Evolutionary conservation across 2,329 filamentous ascomycete species (phyloP).

Genomic region (Phyllosticta ampelicida): DNA sequence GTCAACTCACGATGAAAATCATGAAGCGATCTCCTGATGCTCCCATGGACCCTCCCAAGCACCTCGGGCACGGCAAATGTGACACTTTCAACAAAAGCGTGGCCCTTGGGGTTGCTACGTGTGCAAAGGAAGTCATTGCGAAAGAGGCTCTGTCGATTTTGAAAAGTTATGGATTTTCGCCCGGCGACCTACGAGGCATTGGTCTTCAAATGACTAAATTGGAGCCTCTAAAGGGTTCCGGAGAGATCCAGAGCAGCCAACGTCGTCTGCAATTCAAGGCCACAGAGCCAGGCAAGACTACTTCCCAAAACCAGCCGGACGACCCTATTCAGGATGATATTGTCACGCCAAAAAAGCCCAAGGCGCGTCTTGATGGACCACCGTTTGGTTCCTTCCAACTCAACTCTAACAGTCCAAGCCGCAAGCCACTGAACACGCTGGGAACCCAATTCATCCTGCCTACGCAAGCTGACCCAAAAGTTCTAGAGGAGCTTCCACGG

Average conservation of each 20-base stretch:
- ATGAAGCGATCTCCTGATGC: constrained; percentile 82
- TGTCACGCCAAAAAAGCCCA: constrained; percentile 28
- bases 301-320: constrained; percentile 16
- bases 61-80: constrained; percentile 89
- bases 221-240: constrained; percentile 58
- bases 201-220: constrained; percentile 91
- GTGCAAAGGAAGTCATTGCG: constrained; percentile 57
- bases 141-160: constrained; percentile 81
- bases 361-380: constrained; percentile 22
- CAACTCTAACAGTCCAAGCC: constrained; percentile 42
- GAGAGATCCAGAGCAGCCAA: constrained; percentile 63
- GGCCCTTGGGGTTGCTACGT: constrained; percentile 72
- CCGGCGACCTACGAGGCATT: constrained; percentile 84
- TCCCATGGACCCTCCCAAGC: constrained; percentile 82
- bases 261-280: constrained; percentile 62
- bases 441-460: constrained; percentile 92
- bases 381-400: constrained; percentile 27
- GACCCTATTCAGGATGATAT: constrained; percentile 39
- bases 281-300: constrained; percentile 18
- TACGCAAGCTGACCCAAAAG: constrained; percentile 66
- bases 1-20: constrained; percentile 84
- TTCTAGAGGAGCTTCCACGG: constrained; percentile 70
- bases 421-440: constrained; percentile 61
- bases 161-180: constrained; percentile 69
- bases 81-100: constrained; percentile 88